phyloP scores from a whole-genome alignment of 257 asterid genomes.

The Haberlea rhodopensis region DNA sequence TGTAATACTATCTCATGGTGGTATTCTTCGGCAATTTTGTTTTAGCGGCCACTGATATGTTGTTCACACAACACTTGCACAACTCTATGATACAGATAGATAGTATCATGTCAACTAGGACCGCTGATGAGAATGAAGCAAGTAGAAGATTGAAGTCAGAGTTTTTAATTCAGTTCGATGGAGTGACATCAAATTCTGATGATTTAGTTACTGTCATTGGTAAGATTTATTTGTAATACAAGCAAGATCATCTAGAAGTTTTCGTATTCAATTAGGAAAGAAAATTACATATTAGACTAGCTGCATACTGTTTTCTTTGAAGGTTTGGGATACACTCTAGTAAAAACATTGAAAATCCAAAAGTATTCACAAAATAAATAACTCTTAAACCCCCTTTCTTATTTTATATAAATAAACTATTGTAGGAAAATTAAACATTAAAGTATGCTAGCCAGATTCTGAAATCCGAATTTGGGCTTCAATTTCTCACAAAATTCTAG shows the following conservation, averaged over 20 bases:
- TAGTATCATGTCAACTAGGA: conserved; percentile 96
- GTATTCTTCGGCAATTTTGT: conserved; percentile 10
- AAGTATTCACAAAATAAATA: too few relatives aligned
- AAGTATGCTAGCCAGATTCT: background rate
- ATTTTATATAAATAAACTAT: too few relatives aligned
- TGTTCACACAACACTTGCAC: conserved; percentile 15
- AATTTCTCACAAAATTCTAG: background rate
- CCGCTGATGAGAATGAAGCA: conserved; percentile 90
- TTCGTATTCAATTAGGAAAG: conserved; percentile 2
- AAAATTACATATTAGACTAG: background rate
- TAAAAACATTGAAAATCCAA: background rate
- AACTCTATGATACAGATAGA: conserved; percentile 61
- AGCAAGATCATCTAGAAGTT: conserved; percentile 12
- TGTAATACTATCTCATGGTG: background rate
- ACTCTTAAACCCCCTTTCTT: background rate
- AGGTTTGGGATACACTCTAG: background rate
- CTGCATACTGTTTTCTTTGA: background rate
- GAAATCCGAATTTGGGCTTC: background rate
- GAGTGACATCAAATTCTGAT: conserved; percentile 80
- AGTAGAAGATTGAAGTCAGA: conserved; percentile 97
- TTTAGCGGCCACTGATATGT: conserved; percentile 14
- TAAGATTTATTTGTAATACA: conserved; percentile 34
- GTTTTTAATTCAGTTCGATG: conserved; percentile 93
- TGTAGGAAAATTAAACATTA: background rate
- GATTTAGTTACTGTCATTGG: conserved; percentile 91